phyloP scores from a whole-genome alignment of 1,139 yeast species.

The Kodamaea sp. region DNA sequence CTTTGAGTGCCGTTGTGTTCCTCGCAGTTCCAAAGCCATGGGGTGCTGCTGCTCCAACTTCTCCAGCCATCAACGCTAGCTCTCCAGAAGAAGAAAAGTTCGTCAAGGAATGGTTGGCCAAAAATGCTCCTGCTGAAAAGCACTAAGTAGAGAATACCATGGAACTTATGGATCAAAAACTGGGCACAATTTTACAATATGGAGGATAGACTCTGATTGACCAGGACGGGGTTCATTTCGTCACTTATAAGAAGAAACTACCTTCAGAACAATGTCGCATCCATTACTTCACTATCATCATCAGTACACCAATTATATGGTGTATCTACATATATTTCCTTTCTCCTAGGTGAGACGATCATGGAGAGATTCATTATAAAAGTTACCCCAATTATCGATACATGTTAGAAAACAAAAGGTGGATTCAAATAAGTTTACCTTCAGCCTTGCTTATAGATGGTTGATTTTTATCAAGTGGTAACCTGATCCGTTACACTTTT shows the following conservation, averaged over 20 bases:
- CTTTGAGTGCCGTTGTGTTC: constrained; percentile 62
- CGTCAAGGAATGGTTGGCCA: constrained; percentile 44
- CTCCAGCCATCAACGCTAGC: constrained; percentile 72
- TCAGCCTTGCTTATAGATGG: not conserved
- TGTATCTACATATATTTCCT: no score
- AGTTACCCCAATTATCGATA: not conserved
- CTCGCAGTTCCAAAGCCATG: constrained; percentile 73
- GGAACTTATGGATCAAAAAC: no score
- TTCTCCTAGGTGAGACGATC: not conserved
- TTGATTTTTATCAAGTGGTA: not conserved
- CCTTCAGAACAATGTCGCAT: no score
- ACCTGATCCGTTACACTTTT: not conserved
- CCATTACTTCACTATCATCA: no score
- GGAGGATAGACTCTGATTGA: no score
- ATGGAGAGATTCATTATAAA: not conserved
- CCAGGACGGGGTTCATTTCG: no score
- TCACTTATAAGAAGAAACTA: no score
- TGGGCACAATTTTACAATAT: no score
- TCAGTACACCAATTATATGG: no score
- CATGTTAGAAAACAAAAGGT: not conserved
- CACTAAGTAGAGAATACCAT: constrained; percentile 27
- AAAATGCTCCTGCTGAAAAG: constrained; percentile 33
- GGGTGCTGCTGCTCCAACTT: constrained; percentile 51
- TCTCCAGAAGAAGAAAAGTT: constrained; percentile 90
- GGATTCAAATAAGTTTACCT: not conserved